Evolutionary conservation across 2,329 filamentous ascomycete genomes (phyloP).

Genomic region (Neurospora sp.): DNA sequence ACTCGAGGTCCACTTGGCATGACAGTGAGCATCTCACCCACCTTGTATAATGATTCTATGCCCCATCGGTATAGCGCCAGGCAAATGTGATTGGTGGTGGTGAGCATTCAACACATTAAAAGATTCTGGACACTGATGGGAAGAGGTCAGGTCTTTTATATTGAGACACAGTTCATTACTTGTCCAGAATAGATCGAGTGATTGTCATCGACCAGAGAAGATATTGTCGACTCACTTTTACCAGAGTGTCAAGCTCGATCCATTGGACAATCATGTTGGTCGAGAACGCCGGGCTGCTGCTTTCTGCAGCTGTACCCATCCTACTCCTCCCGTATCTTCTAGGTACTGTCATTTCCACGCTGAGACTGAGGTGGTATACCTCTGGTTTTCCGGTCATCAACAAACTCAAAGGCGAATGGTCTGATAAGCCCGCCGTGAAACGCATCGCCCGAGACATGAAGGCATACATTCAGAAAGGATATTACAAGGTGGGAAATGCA

Average conservation of each 20-base stretch:
- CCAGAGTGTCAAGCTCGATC: slow-evolving; percentile 1
- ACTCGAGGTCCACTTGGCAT: slow-evolving; percentile 1
- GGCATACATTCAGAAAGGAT: slow-evolving; percentile 1
- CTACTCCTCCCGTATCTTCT: slow-evolving; percentile 1
- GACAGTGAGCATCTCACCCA: neutral
- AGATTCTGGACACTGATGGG: slow-evolving; percentile 1
- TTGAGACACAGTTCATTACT: slow-evolving; percentile 1
- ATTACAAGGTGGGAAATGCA: neutral
- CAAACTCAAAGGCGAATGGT: slow-evolving; percentile 1
- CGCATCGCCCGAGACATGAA: slow-evolving; percentile 1
- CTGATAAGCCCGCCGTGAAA: slow-evolving; percentile 1
- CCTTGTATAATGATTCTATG: slow-evolving; percentile 1
- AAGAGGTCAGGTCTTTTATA: neutral
- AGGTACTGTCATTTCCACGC: neutral
- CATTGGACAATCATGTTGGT: neutral
- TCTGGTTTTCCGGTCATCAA: slow-evolving; percentile 1
- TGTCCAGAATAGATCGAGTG: slow-evolving; percentile 1
- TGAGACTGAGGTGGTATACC: slow-evolving; percentile 1
- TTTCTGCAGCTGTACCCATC: slow-evolving; percentile 1
- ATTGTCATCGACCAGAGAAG: neutral
- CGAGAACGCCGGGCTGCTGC: slow-evolving; percentile 1
- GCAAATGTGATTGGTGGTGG: slow-evolving; percentile 1
- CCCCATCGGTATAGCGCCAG: slow-evolving; percentile 1
- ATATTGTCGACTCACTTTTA: slow-evolving; percentile 1
- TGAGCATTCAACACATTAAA: slow-evolving; percentile 1